Conservation (phyloP, 2,329 filamentous ascomycete species). For the Coniochaeta sp. region DNA sequence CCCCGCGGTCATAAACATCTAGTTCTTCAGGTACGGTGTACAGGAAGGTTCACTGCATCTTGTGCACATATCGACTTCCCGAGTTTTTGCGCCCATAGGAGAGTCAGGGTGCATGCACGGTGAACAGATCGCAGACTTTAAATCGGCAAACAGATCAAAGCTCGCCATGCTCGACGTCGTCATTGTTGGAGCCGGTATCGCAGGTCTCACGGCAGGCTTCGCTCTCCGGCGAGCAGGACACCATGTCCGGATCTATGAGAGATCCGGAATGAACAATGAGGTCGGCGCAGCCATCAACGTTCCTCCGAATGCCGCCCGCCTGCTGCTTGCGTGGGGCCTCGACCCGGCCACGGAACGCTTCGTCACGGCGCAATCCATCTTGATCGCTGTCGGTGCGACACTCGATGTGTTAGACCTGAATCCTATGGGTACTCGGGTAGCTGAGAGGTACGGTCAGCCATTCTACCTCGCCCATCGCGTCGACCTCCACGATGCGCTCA, state of each 20-base stretch:
- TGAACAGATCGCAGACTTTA: too few species aligned
- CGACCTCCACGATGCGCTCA: conserved; percentile 25
- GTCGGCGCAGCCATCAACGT: conserved; percentile 30
- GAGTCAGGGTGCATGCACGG: too few species aligned
- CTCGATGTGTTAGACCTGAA: conserved; percentile 11
- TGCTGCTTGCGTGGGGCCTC: conserved; percentile 27
- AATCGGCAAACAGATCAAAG: too few species aligned
- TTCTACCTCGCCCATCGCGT: conserved; percentile 25
- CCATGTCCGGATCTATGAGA: conserved; percentile 26
- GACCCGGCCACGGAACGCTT: conserved; percentile 19
- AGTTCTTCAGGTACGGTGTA: background rate
- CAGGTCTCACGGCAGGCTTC: conserved; percentile 25
- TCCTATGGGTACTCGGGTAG: background rate
- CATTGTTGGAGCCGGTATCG: conserved; percentile 29
- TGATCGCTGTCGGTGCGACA: conserved; percentile 16
- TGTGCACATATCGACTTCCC: background rate
- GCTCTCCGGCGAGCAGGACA: conserved; percentile 26
- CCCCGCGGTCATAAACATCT: background rate
- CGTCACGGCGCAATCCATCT: conserved; percentile 15
- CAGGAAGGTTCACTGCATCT: background rate
- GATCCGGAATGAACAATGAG: conserved; percentile 23
- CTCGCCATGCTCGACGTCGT: conserved; percentile 14
- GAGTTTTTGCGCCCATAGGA: too few species aligned
- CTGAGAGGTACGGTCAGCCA: conserved; percentile 9
- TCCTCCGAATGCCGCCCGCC: conserved; percentile 27